Conservation (phyloP, 345 rosid species). For the Corymbia maculata region DNA sequence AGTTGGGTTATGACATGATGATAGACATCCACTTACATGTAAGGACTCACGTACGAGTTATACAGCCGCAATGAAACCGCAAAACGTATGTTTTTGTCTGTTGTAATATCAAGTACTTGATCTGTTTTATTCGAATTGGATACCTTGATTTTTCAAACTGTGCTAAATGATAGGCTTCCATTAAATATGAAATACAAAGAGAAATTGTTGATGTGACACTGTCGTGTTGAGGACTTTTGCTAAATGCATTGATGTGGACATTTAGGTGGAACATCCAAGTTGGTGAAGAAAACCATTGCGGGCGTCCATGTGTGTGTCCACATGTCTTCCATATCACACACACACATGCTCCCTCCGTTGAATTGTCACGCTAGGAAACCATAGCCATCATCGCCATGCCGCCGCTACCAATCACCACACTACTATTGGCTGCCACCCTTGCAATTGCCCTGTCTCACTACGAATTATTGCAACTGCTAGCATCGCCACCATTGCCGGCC, state of each 20-base stretch:
- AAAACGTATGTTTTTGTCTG: background rate
- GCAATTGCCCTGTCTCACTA: background rate
- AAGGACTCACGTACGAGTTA: background rate
- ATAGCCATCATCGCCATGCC: background rate
- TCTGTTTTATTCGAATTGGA: background rate
- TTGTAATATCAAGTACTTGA: background rate
- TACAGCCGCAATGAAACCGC: background rate
- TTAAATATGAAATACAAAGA: background rate
- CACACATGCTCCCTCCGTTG: background rate
- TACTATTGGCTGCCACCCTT: background rate
- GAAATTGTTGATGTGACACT: background rate
- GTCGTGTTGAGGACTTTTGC: background rate
- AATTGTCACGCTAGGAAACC: background rate
- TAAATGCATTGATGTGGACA: background rate
- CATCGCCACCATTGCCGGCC: background rate
- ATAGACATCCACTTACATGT: background rate
- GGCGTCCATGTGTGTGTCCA: background rate
- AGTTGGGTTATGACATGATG: background rate
- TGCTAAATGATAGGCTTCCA: background rate
- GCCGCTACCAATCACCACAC: background rate
- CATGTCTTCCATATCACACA: background rate
- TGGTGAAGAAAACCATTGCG: background rate
- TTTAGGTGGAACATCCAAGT: background rate
- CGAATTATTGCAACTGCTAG: background rate
- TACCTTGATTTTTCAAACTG: background rate